Evolutionary conservation across 2,329 filamentous ascomycete species (phyloP), one percentile per base, ranked within the genome.

Genomic region (Pseudocercospora cruenta): DNA sequence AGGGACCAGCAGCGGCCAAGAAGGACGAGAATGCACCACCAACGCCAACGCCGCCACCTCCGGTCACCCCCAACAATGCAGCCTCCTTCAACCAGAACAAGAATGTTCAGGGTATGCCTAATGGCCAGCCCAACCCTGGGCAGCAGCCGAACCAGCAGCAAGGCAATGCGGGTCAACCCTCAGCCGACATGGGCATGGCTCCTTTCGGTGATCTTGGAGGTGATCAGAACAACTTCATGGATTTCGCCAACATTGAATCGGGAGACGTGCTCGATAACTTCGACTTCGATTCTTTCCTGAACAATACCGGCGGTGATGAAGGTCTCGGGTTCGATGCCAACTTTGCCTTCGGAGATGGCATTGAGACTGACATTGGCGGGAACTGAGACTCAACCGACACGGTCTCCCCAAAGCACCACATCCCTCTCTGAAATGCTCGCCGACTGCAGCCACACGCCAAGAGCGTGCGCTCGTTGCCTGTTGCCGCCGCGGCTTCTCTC

Each of bases 231-330:
- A 64, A 65, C 63, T 76, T 79, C 63, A 78, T 82, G 63, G 78
- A 79, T 62, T 79, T 82, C 67, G 76, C 74, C 57, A 67, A 71
- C 72, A 76, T 82, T 83, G 82, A 82, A 81, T 77, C 85, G 81
- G 64, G 85, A 85, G 82, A 93, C 88, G 84, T 91, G 84, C 82
- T 87, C 81, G 72, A 88, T 81, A 79, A 85, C 85, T 90, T 90
- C 75, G 87, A 90, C 76, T 90, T 90, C 75, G 88, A 90, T 74
- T 87, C 85, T 16, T 90, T 90, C 80, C 80, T 90, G 60, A 87
- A 89, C 72, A 86, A 84, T 28, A 80, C 79, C 47, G 81, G 81
- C 45, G 64, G 55, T 19, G 85, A 85, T 69, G 80, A 73, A 43
- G 76, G 71, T 9, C 77, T 82, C 47, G 70, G 67, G 8, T 79